Conservation (phyloP, 2,329 filamentous ascomycete species). For the Cadophora sp. region DNA sequence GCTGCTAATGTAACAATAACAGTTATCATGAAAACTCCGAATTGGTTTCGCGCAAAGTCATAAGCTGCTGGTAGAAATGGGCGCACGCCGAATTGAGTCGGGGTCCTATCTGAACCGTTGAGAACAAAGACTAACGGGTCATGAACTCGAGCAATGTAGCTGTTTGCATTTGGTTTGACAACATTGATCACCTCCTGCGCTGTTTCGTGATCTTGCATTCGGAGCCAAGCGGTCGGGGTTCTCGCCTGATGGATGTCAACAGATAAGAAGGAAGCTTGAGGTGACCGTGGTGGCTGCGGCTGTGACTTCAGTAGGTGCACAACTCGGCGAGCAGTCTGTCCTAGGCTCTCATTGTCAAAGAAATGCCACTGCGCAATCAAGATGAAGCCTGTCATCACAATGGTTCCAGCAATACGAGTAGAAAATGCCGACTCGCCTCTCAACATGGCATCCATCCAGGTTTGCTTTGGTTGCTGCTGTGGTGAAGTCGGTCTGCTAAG, state of each 20-base stretch:
- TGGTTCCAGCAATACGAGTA: constrained; percentile 76
- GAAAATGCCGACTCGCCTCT: constrained; percentile 71
- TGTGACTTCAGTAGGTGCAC: constrained; percentile 38
- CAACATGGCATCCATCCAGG: constrained; percentile 68
- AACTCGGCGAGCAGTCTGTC: constrained; percentile 48
- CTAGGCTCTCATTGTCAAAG: constrained; percentile 63
- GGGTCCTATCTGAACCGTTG: constrained; percentile 70
- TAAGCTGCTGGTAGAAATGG: constrained; percentile 64
- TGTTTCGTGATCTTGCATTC: constrained; percentile 79
- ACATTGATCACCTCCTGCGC: constrained; percentile 78
- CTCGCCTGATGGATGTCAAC: constrained; percentile 75
- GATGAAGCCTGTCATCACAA: constrained; percentile 75
- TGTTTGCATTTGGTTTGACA: constrained; percentile 73
- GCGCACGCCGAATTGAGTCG: constrained; percentile 51
- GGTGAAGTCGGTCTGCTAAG: constrained; percentile 43
- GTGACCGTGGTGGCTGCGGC: constrained; percentile 24
- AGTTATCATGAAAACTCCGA: constrained; percentile 65
- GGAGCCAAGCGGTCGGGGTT: constrained; percentile 78
- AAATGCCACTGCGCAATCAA: constrained; percentile 81
- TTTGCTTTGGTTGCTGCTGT: constrained; percentile 45
- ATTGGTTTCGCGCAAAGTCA: constrained; percentile 70
- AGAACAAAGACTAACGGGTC: constrained; percentile 77
- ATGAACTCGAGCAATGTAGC: constrained; percentile 76
- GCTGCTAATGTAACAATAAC: constrained; percentile 68
- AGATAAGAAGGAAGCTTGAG: constrained; percentile 52